A percentile compares a stretch with the other conserved stretches of the same genome.
Conservation (phyloP, 257 asterid genomes). For the Nemophila menziesii region DNA sequence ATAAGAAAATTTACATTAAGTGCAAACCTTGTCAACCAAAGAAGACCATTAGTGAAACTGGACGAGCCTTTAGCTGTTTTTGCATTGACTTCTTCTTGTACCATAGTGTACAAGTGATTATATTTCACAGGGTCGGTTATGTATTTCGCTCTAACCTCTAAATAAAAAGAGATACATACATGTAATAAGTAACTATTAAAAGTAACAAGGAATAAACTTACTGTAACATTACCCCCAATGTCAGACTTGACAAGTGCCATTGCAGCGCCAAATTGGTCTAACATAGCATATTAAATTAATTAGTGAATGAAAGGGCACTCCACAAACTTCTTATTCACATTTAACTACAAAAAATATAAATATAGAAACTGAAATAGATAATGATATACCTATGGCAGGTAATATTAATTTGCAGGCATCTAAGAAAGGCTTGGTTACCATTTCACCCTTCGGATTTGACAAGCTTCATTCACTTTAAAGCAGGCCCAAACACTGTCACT, state of each 20-base stretch:
- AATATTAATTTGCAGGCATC: conserved; percentile 80
- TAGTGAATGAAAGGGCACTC: no score
- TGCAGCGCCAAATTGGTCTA: conserved; percentile 94
- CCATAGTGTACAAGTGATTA: conserved; percentile 62
- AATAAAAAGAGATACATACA: conserved; percentile 2
- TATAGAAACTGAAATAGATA: not conserved
- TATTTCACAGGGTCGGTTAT: conserved; percentile 56
- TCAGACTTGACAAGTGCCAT: conserved; percentile 91
- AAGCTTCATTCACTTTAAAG: conserved; percentile 80
- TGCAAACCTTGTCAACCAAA: conserved; percentile 89
- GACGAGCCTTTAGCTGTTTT: conserved; percentile 89
- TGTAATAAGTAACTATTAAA: not conserved
- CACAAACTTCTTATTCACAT: no score
- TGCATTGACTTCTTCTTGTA: conserved; percentile 79
- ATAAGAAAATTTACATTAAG: no score
- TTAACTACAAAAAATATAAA: not conserved
- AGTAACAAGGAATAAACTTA: conserved; percentile 28
- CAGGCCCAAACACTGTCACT: conserved; percentile 78
- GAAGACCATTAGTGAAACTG: conserved; percentile 93
- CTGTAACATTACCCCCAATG: conserved; percentile 82
- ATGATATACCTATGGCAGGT: conserved; percentile 61
- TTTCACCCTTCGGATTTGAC: conserved; percentile 69
- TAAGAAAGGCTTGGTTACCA: conserved; percentile 81
- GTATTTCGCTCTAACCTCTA: conserved; percentile 89
- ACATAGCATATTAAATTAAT: no score